Conservation (phyloP, 176 grass and related monocot species). For the Carex pumila region DNA sequence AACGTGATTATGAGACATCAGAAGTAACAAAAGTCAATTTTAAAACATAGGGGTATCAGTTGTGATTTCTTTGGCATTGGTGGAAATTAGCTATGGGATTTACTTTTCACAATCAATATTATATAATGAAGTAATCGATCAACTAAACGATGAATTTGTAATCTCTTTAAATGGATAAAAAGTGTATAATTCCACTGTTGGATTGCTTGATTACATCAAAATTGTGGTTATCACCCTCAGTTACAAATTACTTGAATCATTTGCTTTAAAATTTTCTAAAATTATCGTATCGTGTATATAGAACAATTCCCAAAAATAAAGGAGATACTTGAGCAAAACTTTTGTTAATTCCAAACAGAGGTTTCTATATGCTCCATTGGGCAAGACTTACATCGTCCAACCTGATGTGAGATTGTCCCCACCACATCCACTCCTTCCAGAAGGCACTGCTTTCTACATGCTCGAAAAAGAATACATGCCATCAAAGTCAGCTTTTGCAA, state of each 20-base stretch:
- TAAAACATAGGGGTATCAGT: not conserved
- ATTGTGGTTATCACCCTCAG: too few species aligned
- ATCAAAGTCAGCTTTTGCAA: constrained; percentile 34
- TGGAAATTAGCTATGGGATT: too few species aligned
- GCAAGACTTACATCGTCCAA: constrained; percentile 82
- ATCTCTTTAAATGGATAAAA: too few species aligned
- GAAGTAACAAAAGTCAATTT: not conserved
- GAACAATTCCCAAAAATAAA: not conserved
- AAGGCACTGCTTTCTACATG: constrained; percentile 67
- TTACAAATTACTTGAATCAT: too few species aligned
- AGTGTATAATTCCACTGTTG: too few species aligned
- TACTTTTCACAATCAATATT: too few species aligned
- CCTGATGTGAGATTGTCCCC: constrained; percentile 55
- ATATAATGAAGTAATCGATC: too few species aligned
- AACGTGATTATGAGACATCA: not conserved
- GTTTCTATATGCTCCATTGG: constrained; percentile 78
- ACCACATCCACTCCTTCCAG: constrained; percentile 67
- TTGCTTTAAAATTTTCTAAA: not conserved
- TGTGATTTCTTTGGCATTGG: not conserved
- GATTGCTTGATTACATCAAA: too few species aligned
- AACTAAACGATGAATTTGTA: too few species aligned
- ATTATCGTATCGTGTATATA: not conserved
- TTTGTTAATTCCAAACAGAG: constrained; percentile 22
- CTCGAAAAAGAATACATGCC: constrained; percentile 29
- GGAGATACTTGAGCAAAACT: not conserved